Base-by-base conservation (phyloP, 805 yeast species). In the Vanderwaltozyma polyspora region DNA sequence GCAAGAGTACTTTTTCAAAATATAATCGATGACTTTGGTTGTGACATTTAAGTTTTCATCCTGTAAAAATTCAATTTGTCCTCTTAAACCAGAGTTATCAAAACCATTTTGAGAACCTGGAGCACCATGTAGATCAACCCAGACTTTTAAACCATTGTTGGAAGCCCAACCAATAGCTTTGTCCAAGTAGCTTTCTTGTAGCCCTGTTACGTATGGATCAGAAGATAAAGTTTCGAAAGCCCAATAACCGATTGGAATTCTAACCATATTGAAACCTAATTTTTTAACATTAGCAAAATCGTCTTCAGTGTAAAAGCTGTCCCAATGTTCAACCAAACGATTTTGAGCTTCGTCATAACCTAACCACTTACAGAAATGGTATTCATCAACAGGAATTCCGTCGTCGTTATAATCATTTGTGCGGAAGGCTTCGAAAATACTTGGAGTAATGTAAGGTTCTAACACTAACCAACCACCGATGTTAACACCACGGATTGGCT, bases 21-120 rank as follows among this genome's bases (percentile, higher is more conserved):
- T 66, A 17, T 62, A 49, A 15, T 64, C 51, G 36, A 87, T 58
- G 2, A 76, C 83, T 5, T 64, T 53, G 32, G 72, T 49, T 1
- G 94, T 78, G 13, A 72, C 46, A 22, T 66, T 57, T 29, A 69
- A 60, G 50, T 79, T 76, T 14, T 47, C 53, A 37, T 68, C 64
- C 23, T 64, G 67, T 29, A 67, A 52, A 74, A 81, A 85, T 3
- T 57, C 57, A 31, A 66, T 51, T 2, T 48, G 26, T 52, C 79
- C 95, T 49, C 94, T 71, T 42, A 72, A 62, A 19, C 97, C 97
- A 7, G 94, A 83, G 64, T 87, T 87, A 59, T 87, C 97, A 51
- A 85, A 89, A 11, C 96, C 96, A 55, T 87, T 87, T 59, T 87
- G 97, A 16, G 94, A 81, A 16, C 95, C 96, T 23, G 95, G 93